These are phyloP conservation scores for Falciphora oryzae DNA, from an alignment of 2,329 filamentous ascomycete genomes.

Conservation along the genomic window DNA sequence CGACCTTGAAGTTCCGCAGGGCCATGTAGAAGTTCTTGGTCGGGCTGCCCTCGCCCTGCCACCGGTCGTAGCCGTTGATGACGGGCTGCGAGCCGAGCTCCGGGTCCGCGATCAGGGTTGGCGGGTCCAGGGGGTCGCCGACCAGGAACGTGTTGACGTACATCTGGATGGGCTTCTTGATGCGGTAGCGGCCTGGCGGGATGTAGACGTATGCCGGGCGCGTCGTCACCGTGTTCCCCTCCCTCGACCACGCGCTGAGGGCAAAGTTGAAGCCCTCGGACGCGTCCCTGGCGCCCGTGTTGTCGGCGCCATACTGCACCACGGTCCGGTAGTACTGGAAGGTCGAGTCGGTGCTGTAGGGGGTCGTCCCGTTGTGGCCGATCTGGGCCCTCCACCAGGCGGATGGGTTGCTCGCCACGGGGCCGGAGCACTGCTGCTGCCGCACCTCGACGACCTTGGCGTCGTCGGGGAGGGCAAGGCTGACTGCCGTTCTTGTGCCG, in stretches of 20 bases:
- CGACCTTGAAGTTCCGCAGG: slow-evolving; percentile 37
- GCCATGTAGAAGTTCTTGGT: slow-evolving; percentile 32
- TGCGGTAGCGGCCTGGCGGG: slow-evolving; percentile 25
- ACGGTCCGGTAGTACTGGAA: slow-evolving; percentile 23
- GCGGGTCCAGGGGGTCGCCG: slow-evolving; percentile 24
- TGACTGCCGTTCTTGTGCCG: not conserved
- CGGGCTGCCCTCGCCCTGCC: slow-evolving; percentile 21
- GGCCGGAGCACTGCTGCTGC: not conserved
- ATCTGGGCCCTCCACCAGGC: slow-evolving; percentile 24
- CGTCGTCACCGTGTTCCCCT: slow-evolving; percentile 22
- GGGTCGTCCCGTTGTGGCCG: slow-evolving; percentile 21
- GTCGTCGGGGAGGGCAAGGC: not conserved
- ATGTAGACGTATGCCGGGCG: slow-evolving; percentile 24
- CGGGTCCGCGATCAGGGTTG: slow-evolving; percentile 22
- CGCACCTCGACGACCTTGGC: not conserved
- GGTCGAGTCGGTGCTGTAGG: slow-evolving; percentile 18
- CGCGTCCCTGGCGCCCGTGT: slow-evolving; percentile 20
- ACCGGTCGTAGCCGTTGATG: slow-evolving; percentile 16
- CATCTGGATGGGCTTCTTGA: slow-evolving; percentile 24
- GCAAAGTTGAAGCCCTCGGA: slow-evolving; percentile 23
- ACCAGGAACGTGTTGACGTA: slow-evolving; percentile 26
- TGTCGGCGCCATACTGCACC: slow-evolving; percentile 22
- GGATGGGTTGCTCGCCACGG: slow-evolving; percentile 5
- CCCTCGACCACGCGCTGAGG: slow-evolving; percentile 19
- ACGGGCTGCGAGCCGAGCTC: slow-evolving; percentile 15